phyloP scores from a whole-genome alignment of 495 filamentous ascomycete genomes.

The Parathielavia appendiculata region DNA sequence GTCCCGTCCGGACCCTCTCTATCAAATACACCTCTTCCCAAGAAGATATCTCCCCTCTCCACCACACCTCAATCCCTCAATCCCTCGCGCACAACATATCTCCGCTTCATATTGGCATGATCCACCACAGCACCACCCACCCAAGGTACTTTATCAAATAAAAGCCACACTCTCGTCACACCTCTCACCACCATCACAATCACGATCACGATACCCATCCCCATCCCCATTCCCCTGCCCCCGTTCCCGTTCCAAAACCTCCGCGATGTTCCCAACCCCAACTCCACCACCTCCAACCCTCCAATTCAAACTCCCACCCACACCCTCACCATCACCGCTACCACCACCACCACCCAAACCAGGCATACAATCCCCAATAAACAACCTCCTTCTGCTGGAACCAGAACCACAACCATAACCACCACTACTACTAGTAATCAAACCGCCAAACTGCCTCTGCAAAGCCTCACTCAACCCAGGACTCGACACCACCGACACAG shows the following conservation, averaged over 20 bases:
- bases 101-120: no score
- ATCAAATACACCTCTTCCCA: background rate
- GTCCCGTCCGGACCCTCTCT: background rate
- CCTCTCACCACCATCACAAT: background rate
- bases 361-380: no score
- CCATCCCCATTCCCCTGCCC: background rate
- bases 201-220: background rate
- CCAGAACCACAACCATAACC: background rate
- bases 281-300: background rate
- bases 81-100: background rate
- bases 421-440: background rate
- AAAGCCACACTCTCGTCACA: constrained; percentile 9
- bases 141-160: constrained; percentile 1
- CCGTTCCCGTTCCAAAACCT: background rate
- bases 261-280: background rate
- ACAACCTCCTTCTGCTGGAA: no score
- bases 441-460: constrained; percentile 32
- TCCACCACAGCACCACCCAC: background rate
- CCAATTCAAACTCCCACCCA: background rate
- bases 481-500: constrained; percentile 27
- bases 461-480: constrained; percentile 36
- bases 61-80: background rate
- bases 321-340: background rate
- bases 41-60: background rate
- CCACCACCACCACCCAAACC: background rate